These are phyloP conservation scores for Heterobasidion irregulare DNA, from an alignment of 1,284 basidiomycete genomes.

Conservation along the genomic window DNA sequence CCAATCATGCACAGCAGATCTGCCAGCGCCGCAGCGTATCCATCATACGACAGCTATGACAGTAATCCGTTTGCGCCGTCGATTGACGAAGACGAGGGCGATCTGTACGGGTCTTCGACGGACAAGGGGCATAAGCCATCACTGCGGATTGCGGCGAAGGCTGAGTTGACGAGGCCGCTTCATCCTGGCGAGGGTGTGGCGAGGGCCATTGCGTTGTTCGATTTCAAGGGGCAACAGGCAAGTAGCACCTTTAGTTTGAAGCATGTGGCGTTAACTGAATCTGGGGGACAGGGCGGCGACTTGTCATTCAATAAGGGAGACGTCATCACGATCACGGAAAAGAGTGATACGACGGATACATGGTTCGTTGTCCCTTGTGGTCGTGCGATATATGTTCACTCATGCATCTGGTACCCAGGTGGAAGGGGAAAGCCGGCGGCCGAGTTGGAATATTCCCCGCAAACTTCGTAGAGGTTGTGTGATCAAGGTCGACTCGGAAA, in stretches of 20 bases:
- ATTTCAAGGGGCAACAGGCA: constrained; percentile 69
- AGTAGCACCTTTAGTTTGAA: constrained; percentile 8
- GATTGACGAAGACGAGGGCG: constrained; percentile 17
- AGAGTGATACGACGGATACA: constrained; percentile 70
- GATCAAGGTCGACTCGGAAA: not conserved
- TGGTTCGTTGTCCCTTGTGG: constrained; percentile 42
- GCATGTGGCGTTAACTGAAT: not conserved
- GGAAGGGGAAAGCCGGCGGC: constrained; percentile 30
- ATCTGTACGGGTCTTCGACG: constrained; percentile 12
- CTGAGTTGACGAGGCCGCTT: constrained; percentile 32
- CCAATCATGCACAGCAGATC: constrained; percentile 27
- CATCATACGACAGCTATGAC: not conserved
- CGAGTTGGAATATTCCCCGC: constrained; percentile 52
- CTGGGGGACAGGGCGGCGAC: constrained; percentile 58
- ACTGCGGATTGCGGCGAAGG: constrained; percentile 9
- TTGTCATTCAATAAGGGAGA: constrained; percentile 82
- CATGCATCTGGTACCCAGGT: constrained; percentile 3
- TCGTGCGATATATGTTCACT: not conserved
- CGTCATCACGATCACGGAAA: constrained; percentile 68
- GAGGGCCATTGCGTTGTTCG: constrained; percentile 73
- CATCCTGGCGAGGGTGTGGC: constrained; percentile 51
- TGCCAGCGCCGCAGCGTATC: constrained; percentile 22
- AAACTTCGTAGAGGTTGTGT: constrained; percentile 53
- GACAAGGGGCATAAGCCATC: constrained; percentile 12
- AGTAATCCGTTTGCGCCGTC: constrained; percentile 9